Conservation (phyloP, 441 rosid species). For the Erysimum pusillum region DNA sequence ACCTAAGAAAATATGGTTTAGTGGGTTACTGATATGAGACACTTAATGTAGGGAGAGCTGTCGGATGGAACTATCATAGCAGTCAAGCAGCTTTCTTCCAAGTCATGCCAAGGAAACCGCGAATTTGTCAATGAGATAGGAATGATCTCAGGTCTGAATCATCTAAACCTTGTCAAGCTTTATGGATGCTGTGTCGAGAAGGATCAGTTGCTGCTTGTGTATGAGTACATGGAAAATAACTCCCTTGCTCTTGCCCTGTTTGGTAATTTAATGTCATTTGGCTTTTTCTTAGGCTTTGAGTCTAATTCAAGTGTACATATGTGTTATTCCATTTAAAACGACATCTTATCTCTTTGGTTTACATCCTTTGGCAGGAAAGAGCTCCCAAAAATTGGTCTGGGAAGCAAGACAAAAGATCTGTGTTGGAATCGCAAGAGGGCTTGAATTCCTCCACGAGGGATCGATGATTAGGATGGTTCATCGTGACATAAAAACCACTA, state of each 20-base stretch:
- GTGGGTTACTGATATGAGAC: background rate
- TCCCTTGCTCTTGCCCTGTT: conserved; percentile 65
- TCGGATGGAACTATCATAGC: conserved; percentile 68
- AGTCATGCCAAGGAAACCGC: conserved; percentile 74
- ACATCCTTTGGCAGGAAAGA: conserved; percentile 36
- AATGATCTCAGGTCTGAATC: conserved; percentile 73
- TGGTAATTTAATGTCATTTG: conserved; percentile 5
- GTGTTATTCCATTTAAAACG: background rate
- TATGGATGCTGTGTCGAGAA: conserved; percentile 66
- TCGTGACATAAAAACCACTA: conserved; percentile 60
- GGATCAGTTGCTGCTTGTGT: conserved; percentile 62
- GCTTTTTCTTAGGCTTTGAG: background rate
- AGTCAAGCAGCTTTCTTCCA: conserved; percentile 79
- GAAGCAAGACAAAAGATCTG: conserved; percentile 49
- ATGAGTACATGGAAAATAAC: conserved; percentile 69
- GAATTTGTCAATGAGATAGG: conserved; percentile 82
- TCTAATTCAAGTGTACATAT: background rate
- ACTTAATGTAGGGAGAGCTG: conserved; percentile 58
- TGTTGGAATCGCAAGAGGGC: conserved; percentile 55
- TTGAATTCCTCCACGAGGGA: conserved; percentile 64
- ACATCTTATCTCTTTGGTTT: background rate
- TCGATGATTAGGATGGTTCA: conserved; percentile 60
- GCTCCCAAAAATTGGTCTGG: conserved; percentile 50
- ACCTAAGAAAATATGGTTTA: background rate
- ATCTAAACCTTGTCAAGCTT: conserved; percentile 69